Evolutionary conservation across 2,329 filamentous ascomycete species (phyloP).

Genomic region (Rhinocladiella mackenziei): DNA sequence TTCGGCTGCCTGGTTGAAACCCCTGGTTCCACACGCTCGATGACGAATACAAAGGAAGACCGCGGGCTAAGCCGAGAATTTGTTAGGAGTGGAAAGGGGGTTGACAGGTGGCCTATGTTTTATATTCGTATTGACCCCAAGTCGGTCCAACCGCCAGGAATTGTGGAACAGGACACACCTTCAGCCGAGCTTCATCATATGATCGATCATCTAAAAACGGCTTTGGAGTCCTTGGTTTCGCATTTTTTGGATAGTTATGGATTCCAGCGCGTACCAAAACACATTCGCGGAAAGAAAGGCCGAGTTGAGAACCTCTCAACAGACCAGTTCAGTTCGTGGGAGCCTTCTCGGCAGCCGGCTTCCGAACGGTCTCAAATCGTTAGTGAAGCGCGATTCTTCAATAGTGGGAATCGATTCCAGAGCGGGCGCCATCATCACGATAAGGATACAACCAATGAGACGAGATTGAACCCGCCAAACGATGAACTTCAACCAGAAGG

Average conservation of each 20-base stretch:
- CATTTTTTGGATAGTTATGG: constrained; percentile 73
- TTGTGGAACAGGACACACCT: constrained; percentile 35
- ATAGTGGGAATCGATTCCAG: constrained; percentile 20
- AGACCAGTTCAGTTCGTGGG: not conserved
- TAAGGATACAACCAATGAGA: not conserved
- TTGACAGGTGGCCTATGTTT: constrained; percentile 88
- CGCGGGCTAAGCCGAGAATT: constrained; percentile 36
- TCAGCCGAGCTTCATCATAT: constrained; percentile 1
- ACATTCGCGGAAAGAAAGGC: not conserved
- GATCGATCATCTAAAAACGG: constrained; percentile 8
- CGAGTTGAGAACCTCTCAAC: not conserved
- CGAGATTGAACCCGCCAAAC: no score
- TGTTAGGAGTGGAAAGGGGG: constrained; percentile 49
- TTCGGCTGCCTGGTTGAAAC: constrained; percentile 63
- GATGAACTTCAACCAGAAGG: not conserved
- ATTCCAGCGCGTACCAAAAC: constrained; percentile 45
- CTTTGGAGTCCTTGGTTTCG: constrained; percentile 54
- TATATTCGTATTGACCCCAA: constrained; percentile 62
- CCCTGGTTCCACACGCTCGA: not conserved
- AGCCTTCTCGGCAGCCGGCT: not conserved
- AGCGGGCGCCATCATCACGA: constrained; percentile 7
- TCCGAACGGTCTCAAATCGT: constrained; percentile 1
- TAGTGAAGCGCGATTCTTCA: constrained; percentile 7
- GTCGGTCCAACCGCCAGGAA: constrained; percentile 30
- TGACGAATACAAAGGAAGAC: constrained; percentile 26